phyloP scores from a whole-genome alignment of 73 alveolate genomes.

The Symbiodinium pilosum region DNA sequence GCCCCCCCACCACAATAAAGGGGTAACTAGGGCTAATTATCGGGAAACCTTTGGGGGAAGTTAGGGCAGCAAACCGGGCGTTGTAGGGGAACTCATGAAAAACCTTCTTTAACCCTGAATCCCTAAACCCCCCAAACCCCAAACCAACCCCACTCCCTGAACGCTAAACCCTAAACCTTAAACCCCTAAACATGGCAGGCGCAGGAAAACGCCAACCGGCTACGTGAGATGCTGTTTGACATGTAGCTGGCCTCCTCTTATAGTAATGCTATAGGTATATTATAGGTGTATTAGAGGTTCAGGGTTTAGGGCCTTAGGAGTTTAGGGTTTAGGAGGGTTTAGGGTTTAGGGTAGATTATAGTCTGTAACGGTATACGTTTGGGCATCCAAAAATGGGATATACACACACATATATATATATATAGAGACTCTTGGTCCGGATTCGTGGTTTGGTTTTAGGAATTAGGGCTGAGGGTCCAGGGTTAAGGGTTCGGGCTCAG shows the following conservation, averaged over 20 bases:
- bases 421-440: too few relatives aligned
- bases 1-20: too few relatives aligned
- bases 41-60: too few relatives aligned
- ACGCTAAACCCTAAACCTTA: neutral
- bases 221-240: slow-evolving; percentile 1
- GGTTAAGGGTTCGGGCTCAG: too few relatives aligned
- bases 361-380: too few relatives aligned
- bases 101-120: neutral
- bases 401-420: too few relatives aligned
- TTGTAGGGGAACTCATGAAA: neutral
- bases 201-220: slow-evolving; percentile 8
- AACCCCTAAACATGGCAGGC: neutral
- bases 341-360: neutral
- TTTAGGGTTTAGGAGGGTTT: neutral
- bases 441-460: too few relatives aligned
- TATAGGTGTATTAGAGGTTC: neutral
- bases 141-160: neutral
- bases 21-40: too few relatives aligned
- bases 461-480: too few relatives aligned
- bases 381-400: too few relatives aligned
- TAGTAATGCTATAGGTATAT: neutral
- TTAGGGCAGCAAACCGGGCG: too few relatives aligned
- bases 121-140: neutral
- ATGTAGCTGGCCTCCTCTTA: neutral
- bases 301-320: neutral